A percentile compares a stretch with the other conserved stretches of the same genome.
phyloP scores from a whole-genome alignment of 352 stramenopile species.

The Phytophthora pini region DNA sequence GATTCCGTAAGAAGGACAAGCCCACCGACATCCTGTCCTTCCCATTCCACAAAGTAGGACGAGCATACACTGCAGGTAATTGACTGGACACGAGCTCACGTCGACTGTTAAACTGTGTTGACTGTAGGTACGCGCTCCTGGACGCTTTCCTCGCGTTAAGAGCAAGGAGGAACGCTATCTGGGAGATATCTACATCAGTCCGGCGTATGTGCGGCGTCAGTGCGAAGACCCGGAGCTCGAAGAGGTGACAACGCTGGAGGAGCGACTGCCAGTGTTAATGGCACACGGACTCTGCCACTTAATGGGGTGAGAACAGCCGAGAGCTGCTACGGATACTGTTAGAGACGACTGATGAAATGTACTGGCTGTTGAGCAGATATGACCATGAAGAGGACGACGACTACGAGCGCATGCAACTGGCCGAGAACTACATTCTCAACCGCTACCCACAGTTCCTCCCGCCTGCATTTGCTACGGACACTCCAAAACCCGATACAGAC shows the following conservation, averaged over 20 bases:
- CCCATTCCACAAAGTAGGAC: constrained; percentile 76
- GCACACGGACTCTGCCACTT: constrained; percentile 86
- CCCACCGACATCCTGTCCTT: constrained; percentile 87
- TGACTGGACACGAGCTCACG: constrained; percentile 8
- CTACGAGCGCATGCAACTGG: constrained; percentile 78
- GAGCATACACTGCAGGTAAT: neutral
- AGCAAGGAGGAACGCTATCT: constrained; percentile 72
- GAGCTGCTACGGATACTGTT: neutral
- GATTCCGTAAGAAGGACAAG: constrained; percentile 79
- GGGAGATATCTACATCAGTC: constrained; percentile 86
- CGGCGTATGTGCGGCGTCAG: constrained; percentile 77
- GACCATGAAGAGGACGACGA: constrained; percentile 82
- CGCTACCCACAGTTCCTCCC: constrained; percentile 62
- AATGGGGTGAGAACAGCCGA: constrained; percentile 55
- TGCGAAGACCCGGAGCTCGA: constrained; percentile 66
- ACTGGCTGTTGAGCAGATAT: constrained; percentile 49
- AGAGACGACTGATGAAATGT: constrained; percentile 15
- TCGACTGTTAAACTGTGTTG: constrained; percentile 1
- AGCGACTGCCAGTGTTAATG: constrained; percentile 76
- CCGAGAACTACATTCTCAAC: constrained; percentile 71
- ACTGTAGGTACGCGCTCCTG: constrained; percentile 57
- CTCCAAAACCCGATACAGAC: constrained; percentile 9
- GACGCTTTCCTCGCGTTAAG: constrained; percentile 63
- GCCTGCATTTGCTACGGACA: constrained; percentile 16
- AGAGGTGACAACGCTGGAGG: constrained; percentile 62